Evolutionary conservation across 441 rosid genomes (phyloP), one percentile per base, ranked within the genome.

Genomic region (Daphne laureola): DNA sequence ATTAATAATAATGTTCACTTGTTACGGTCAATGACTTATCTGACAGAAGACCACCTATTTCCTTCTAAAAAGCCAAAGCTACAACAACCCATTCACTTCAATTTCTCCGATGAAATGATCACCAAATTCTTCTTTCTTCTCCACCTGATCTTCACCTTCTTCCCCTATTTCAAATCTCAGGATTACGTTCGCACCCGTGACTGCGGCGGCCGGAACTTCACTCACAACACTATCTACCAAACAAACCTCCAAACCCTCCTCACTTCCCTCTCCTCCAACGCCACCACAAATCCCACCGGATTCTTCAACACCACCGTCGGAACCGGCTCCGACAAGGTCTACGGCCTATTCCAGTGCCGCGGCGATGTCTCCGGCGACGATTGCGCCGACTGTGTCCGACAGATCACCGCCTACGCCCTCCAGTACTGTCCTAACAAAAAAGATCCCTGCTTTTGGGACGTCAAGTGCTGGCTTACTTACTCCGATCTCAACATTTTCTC

Each of bases 281-380:
- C 47, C 36, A 54, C 11, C 12, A 41, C n/a, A 35, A 42, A 13
- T 8, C 18, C n/a, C 23, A 25, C 42, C 25, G 58, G 49, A 25
- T 54, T 54, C 26, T 54, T 41, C 58, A 54, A 54, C 46, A 54
- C 49, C 8, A 54, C 61, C 26, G 48, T 18, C 9, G 58, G 58
- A 8, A 35, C 12, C 27, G 40, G 25, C 21, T 13, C 46, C 23
- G 5, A 54, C 13, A 21, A 18, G 47, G 49, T 43, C n/a, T 54
- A 43, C 21, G 58, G 58, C 0, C 23, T 46, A 4, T 54, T 54
- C 25, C 58, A 41, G 14, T 54, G 58, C 58, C 48, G 40, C 8
- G 48, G 58, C 8, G 58, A 54, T 15, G 36, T 54, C 8, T 54
- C 49, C 3, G 48, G 13, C 2, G 26, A 42, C 26, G 36, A 41